A percentile compares a stretch with the other conserved stretches of the same genome.
These are phyloP conservation scores for Fraxinus floribunda DNA, from an alignment of 305 asterid species.

Conservation along the genomic window DNA sequence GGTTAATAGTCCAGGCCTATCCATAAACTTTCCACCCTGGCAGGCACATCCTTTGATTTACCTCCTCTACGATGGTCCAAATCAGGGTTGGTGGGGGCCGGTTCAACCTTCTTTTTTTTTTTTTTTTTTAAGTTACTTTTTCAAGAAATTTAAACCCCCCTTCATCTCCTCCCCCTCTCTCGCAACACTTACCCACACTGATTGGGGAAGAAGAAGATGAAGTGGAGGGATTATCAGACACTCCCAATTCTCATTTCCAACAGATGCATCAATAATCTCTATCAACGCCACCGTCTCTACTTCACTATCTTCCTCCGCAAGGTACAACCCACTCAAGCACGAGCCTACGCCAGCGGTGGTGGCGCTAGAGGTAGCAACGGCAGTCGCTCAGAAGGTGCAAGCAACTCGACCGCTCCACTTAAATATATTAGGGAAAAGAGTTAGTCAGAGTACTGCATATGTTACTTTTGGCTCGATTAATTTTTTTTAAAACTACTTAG, in stretches of 20 bases:
- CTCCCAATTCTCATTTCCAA: constrained; percentile 30
- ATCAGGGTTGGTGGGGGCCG: no score
- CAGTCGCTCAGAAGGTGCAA: constrained; percentile 56
- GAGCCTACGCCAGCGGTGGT: constrained; percentile 43
- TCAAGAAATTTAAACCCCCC: neutral
- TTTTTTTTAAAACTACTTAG: neutral
- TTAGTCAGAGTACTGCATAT: neutral
- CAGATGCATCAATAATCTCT: constrained; percentile 21
- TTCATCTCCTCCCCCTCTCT: neutral
- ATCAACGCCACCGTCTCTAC: constrained; percentile 39
- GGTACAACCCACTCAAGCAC: constrained; percentile 51
- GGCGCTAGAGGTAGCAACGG: constrained; percentile 42
- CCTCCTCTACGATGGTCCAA: no score
- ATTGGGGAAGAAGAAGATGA: constrained; percentile 41
- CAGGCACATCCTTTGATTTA: no score
- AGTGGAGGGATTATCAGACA: constrained; percentile 44
- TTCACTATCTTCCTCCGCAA: constrained; percentile 66
- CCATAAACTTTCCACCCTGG: no score
- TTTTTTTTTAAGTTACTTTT: no score
- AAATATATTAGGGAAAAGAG: neutral
- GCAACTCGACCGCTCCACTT: constrained; percentile 3
- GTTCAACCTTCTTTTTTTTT: no score
- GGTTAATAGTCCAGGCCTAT: no score
- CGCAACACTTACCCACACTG: neutral
- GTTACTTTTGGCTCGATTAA: neutral